Evolutionary conservation across 345 rosid genomes (phyloP).

Genomic region (Euphorbia tirucalli): DNA sequence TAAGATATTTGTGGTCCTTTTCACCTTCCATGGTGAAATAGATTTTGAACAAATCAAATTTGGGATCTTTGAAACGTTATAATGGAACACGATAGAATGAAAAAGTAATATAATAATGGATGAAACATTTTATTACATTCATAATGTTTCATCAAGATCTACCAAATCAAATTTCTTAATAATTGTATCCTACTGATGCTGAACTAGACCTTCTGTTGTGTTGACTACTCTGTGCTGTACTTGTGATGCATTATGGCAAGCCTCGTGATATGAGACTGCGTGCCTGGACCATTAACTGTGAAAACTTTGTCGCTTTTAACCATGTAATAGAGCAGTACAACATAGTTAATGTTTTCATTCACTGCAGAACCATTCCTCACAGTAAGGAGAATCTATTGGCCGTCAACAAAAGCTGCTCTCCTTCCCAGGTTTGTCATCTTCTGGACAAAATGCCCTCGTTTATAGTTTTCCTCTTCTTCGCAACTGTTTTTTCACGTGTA

Average conservation of each 20-base stretch:
- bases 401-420: conserved; percentile 8
- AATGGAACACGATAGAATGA: not conserved
- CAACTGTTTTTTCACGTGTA: conserved; percentile 11
- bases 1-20: not conserved
- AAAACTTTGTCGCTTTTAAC: not conserved
- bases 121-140: not conserved
- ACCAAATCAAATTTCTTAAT: not conserved
- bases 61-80: not conserved
- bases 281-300: not conserved
- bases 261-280: conserved; percentile 2
- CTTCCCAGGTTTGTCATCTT: conserved; percentile 27
- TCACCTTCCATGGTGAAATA: not conserved
- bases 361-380: conserved; percentile 28
- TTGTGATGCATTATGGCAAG: not conserved
- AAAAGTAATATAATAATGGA: not conserved
- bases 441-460: not conserved
- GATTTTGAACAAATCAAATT: not conserved
- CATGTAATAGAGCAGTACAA: not conserved
- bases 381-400: conserved; percentile 23
- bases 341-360: not conserved
- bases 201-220: not conserved
- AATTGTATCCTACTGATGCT: conserved; percentile 1
- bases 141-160: not conserved
- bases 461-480: not conserved
- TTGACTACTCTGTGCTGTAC: not conserved